These are phyloP conservation scores for Pelagophyceae sp. DNA, from an alignment of 352 stramenopile genomes.

Conservation along the genomic window DNA sequence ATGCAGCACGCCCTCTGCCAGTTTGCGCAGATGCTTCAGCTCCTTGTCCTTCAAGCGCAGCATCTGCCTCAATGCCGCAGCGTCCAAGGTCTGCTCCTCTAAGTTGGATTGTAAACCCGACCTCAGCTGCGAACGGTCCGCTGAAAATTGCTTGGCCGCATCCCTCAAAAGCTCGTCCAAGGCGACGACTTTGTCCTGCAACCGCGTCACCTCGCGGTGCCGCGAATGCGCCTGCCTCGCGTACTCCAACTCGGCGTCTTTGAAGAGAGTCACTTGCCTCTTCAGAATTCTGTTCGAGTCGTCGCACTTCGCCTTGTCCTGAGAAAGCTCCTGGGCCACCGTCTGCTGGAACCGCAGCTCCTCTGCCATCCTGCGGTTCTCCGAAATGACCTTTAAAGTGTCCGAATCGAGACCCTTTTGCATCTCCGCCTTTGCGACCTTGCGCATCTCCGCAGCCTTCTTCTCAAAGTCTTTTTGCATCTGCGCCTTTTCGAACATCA, in stretches of 20 bases:
- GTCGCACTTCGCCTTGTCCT: conserved; percentile 48
- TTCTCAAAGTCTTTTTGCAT: conserved; percentile 70
- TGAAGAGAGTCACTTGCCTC: conserved; percentile 62
- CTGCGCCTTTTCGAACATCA: conserved; percentile 68
- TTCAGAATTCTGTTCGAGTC: conserved; percentile 46
- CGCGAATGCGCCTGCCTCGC: conserved; percentile 57
- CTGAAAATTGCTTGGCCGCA: conserved; percentile 53
- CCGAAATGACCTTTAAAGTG: conserved; percentile 70
- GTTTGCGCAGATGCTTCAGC: conserved; percentile 67
- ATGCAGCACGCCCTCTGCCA: conserved; percentile 75
- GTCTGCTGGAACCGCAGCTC: conserved; percentile 53
- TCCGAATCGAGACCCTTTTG: conserved; percentile 74
- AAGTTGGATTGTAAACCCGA: conserved; percentile 37
- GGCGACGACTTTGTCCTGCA: conserved; percentile 50
- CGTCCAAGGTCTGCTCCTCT: conserved; percentile 71
- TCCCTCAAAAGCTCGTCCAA: conserved; percentile 64
- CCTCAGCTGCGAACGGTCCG: conserved; percentile 46
- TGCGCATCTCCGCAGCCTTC: conserved; percentile 66
- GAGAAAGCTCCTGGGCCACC: conserved; percentile 73
- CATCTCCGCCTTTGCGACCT: conserved; percentile 72
- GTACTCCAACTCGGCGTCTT: conserved; percentile 72
- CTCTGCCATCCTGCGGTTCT: conserved; percentile 80
- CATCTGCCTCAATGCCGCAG: conserved; percentile 65
- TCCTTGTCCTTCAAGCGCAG: conserved; percentile 83
- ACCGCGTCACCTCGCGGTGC: conserved; percentile 20